Percentiles rank a stretch among this genome's conserved stretches.
phyloP scores from a whole-genome alignment of 1,139 yeast genomes.

The Wickerhamomyces sp. region DNA sequence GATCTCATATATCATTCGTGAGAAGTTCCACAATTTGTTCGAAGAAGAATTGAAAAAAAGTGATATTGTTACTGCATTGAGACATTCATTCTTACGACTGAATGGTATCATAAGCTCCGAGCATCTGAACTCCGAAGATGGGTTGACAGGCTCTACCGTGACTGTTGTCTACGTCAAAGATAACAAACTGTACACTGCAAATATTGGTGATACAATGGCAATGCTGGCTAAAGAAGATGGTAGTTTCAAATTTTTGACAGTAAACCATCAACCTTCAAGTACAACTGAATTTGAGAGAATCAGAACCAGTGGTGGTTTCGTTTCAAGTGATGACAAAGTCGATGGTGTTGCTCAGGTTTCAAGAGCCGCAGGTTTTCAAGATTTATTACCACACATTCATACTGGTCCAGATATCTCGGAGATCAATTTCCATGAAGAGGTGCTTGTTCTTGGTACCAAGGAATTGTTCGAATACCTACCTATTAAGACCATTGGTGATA shows the following conservation, averaged over 20 bases:
- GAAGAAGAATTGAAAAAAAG: conserved; percentile 56
- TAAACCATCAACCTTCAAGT: conserved; percentile 79
- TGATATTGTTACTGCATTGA: conserved; percentile 57
- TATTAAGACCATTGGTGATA: conserved; percentile 84
- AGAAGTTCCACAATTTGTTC: conserved; percentile 57
- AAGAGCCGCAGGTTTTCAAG: conserved; percentile 88
- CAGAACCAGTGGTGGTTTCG: conserved; percentile 87
- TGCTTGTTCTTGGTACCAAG: conserved; percentile 79
- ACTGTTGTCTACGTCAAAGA: conserved; percentile 77
- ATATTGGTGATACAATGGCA: conserved; percentile 87
- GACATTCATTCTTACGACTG: conserved; percentile 72
- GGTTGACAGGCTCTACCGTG: conserved; percentile 80
- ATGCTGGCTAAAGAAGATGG: conserved; percentile 78
- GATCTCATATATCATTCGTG: conserved; percentile 71
- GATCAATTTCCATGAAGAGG: conserved; percentile 67
- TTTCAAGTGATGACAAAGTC: conserved; percentile 76
- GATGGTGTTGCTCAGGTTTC: conserved; percentile 83
- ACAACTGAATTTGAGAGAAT: conserved; percentile 81
- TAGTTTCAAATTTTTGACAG: conserved; percentile 66
- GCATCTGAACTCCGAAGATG: conserved; percentile 53
- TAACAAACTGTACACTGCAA: conserved; percentile 70
- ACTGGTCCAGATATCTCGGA: conserved; percentile 79
- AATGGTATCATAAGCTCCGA: conserved; percentile 72
- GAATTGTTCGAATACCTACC: conserved; percentile 84
- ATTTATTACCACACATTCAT: conserved; percentile 81